Base-by-base conservation (phyloP, 2,329 filamentous ascomycete genomes). In the Tolypocladium ovalisporum region DNA sequence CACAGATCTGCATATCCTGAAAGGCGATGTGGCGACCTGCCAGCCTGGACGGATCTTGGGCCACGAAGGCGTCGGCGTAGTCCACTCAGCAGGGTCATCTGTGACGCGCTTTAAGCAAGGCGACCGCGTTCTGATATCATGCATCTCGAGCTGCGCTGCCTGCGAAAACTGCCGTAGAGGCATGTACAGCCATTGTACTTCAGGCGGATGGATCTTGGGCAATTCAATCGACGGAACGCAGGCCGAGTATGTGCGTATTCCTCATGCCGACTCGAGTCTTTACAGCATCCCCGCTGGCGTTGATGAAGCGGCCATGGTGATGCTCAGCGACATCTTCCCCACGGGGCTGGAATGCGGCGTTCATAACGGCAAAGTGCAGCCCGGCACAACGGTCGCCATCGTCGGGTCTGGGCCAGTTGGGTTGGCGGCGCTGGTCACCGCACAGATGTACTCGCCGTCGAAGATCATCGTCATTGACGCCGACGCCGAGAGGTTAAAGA, bases 321-420 rank as follows among this genome's bases (percentile, higher is more conserved):
- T 80, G 64, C 66, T 84, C 13, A 79, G 76, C 57, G 81, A 84
- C 67, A 79, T 80, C 34, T 74, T 83, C 53, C 80, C 81, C 2
- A 84, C 81, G 0, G 80, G 78, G 1, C 68, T 79, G 22, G 81
- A 84, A 64, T 79, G 76, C 57, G 81, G 80, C 27, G 77, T 79
- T 0, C 66, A 80, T 37, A 79, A 77, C 61, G 76, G 75, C 8
- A 75, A 76, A 32, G 76, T 84, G 1, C 68, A 76, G 57, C 80
- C 80, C 0, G 81, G 79, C 0, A 67, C 70, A 7, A 79, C 73
- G 1, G 78, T 84, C 1, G 81, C 73, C 0, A 76, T 85, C 55
- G 73, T 84, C 2, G 81, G 82, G 1, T 72, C 76, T 3, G 82
- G 82, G 0, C 80, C 81, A 0, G 75, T 85, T 1, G 82, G 82